A percentile compares a stretch with the other conserved stretches of the same genome.
Conservation (phyloP, 1,284 basidiomycete species). For the Rhodotorula mucilaginosa region DNA sequence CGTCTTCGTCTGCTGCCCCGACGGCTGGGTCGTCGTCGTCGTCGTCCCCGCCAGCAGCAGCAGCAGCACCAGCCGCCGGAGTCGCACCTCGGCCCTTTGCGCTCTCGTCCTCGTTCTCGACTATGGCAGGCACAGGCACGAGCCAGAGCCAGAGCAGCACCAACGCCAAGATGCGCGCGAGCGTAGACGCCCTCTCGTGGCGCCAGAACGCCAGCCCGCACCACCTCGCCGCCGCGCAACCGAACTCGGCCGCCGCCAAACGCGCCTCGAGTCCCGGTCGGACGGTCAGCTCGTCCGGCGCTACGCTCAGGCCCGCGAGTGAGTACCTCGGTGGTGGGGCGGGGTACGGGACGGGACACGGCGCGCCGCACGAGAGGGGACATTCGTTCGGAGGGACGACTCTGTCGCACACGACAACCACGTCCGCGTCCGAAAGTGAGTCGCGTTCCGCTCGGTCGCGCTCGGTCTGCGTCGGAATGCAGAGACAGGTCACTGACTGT, state of each 20-base stretch:
- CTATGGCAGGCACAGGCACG: not conserved
- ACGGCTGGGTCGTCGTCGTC: not conserved
- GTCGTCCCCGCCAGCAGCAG: not conserved
- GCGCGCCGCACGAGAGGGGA: not conserved
- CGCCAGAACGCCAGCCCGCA: not conserved
- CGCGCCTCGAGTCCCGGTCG: constrained; percentile 2
- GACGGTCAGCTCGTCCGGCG: too few species aligned
- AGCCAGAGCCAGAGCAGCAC: not conserved
- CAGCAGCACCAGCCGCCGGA: not conserved
- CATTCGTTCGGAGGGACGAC: not conserved
- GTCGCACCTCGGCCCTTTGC: not conserved
- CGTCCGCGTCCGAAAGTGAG: constrained; percentile 24
- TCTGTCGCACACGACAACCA: not conserved
- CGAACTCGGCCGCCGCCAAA: not conserved
- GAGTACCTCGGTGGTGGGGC: constrained; percentile 7
- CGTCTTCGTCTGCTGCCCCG: not conserved
- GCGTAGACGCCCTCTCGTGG: constrained; percentile 5
- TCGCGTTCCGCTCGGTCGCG: not conserved
- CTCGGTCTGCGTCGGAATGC: not conserved
- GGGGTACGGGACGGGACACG: not conserved
- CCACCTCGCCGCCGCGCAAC: not conserved
- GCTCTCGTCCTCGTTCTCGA: constrained; percentile 2
- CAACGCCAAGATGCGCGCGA: not conserved
- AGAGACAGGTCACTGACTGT: not conserved
- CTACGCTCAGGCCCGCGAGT: constrained; percentile 7